A percentile compares a stretch with the other conserved stretches of the same genome.
These are phyloP conservation scores for Neonothopanus nambi DNA, from an alignment of 1,284 basidiomycete species.

Conservation along the genomic window DNA sequence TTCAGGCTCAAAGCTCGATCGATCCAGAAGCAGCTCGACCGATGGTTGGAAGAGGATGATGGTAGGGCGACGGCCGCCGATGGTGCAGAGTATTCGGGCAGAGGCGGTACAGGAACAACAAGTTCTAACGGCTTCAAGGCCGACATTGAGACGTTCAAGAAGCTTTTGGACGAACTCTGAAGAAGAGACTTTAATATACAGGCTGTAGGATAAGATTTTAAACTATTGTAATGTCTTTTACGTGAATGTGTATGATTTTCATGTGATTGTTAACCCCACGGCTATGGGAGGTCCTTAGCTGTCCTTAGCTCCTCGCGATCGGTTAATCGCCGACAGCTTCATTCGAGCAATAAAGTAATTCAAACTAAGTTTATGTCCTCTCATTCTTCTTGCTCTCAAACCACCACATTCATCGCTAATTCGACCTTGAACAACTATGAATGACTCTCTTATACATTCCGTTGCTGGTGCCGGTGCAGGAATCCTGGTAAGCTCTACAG, in stretches of 20 bases:
- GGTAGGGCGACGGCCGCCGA: slow-evolving; percentile 54
- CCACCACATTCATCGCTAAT: slow-evolving; percentile 1
- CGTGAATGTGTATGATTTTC: background rate
- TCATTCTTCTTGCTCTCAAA: background rate
- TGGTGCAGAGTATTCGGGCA: slow-evolving; percentile 42
- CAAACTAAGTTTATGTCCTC: background rate
- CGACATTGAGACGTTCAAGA: slow-evolving; percentile 71
- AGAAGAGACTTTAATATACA: background rate
- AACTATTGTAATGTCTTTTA: background rate
- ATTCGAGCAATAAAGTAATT: too few species aligned
- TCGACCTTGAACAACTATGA: slow-evolving; percentile 43
- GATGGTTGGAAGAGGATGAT: slow-evolving; percentile 77
- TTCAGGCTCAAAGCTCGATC: slow-evolving; percentile 81
- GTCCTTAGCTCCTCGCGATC: background rate
- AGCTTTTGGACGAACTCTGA: slow-evolving; percentile 48
- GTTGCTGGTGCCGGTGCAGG: slow-evolving; percentile 90
- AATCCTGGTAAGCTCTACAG: slow-evolving; percentile 45
- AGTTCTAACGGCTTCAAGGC: slow-evolving; percentile 55
- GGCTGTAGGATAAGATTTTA: background rate
- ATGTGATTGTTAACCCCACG: background rate
- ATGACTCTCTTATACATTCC: slow-evolving; percentile 88
- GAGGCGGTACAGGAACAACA: slow-evolving; percentile 40
- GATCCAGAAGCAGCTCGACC: slow-evolving; percentile 74
- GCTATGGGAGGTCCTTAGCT: too few species aligned
- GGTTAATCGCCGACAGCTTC: too few species aligned